phyloP scores from a whole-genome alignment of 106 monocot genomes.

The Acorus gramineus region DNA sequence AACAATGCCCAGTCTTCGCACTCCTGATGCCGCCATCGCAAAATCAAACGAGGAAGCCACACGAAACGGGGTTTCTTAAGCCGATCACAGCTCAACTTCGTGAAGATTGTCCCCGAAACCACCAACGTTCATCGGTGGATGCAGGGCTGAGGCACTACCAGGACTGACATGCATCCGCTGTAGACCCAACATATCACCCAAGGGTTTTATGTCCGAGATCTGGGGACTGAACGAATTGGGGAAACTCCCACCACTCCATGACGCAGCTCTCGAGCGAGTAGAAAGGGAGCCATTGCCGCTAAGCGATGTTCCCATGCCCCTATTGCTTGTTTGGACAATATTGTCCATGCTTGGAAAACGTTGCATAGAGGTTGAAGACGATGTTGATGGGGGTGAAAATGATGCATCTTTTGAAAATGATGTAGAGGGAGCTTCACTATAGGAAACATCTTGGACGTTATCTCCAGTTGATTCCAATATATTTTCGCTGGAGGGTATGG shows the following conservation, averaged over 20 bases:
- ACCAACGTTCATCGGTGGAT: slow-evolving; percentile 16
- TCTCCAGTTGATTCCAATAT: slow-evolving; percentile 13
- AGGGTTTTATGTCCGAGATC: background rate
- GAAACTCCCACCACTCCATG: slow-evolving; percentile 46
- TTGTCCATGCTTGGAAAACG: slow-evolving; percentile 78
- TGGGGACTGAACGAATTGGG: slow-evolving; percentile 13
- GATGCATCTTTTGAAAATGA: slow-evolving; percentile 15
- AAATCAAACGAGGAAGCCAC: too few species aligned
- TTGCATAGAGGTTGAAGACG: slow-evolving; percentile 31
- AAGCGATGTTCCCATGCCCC: slow-evolving; percentile 2
- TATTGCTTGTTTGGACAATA: slow-evolving; percentile 26
- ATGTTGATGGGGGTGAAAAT: slow-evolving; percentile 20
- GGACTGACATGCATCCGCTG: slow-evolving; percentile 10
- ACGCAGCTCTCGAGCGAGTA: slow-evolving; percentile 34
- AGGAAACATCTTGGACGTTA: slow-evolving; percentile 10
- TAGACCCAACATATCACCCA: slow-evolving; percentile 2
- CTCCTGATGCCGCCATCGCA: too few species aligned
- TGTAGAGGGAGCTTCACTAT: slow-evolving; percentile 18
- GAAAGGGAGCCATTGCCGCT: slow-evolving; percentile 19
- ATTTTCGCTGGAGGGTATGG: slow-evolving; percentile 21
- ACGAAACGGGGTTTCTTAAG: too few species aligned
- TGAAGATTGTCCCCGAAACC: slow-evolving; percentile 9
- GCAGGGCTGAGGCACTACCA: slow-evolving; percentile 1
- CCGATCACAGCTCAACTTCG: too few species aligned
- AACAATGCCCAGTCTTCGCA: too few species aligned